Evolutionary conservation across 495 filamentous ascomycete species (phyloP), one percentile per base, ranked within the genome.

Genomic region (Aspergillus kassunensis): DNA sequence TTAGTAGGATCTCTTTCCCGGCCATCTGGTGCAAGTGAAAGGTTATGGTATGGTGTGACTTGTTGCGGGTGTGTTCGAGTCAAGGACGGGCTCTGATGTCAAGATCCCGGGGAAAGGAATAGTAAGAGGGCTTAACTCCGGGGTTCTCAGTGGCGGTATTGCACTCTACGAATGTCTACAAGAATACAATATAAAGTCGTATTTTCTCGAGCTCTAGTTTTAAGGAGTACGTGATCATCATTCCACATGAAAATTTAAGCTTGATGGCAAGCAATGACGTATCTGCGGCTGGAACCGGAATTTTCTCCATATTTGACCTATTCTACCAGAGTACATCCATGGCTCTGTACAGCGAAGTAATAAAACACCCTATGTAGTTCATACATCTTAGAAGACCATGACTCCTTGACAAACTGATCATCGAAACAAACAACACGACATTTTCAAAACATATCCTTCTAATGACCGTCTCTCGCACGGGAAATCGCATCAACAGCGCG

Each of bases 401-500:
- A 33, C 30, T 27, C 15, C n/a, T 39, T 29, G 15, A 49, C 33
- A 39, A 11, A 29, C 36, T 49, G 40, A 29, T 30, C 24, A 34
- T 25, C 21, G 20, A 35, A 6, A 47, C 6, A 27, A 48, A 29
- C 25, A 30, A 29, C 10, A 41, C n/a, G n/a, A n/a, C 24, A 27
- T 27, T 27, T 33, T 11, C 30, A 24, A 7, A 42, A 10, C 16
- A 49, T 27, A 49, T 41, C 4, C 18, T 9, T 39, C 39, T 51
- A 46, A 48, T 41, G 49, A 43, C 25, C 24, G 23, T 48, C 40
- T 9, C 57, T 50, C 3, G 53, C 51, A 3, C 57, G 57, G 23
- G 53, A 9, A 37, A 51, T 50, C 49, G 67, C 65, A 45, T 66
- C 63, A 6, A 60, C 56, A 5, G 65, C 57, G 9, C 68, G 67